Evolutionary conservation across 2,329 filamentous ascomycete species (phyloP), one percentile per base, ranked within the genome.

Genomic region (Ophiostoma novo-ulmi): DNA sequence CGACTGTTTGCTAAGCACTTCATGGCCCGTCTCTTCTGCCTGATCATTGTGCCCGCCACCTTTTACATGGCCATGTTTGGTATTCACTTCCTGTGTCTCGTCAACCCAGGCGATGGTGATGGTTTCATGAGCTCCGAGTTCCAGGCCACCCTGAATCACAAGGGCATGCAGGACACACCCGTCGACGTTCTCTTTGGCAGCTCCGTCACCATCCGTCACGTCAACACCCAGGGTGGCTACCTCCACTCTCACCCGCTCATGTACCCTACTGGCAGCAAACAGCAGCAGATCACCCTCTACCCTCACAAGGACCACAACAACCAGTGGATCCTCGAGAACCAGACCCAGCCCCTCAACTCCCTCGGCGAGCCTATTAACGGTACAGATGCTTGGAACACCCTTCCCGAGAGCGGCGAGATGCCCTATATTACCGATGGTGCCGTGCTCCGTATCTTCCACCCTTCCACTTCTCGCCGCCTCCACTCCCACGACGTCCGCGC

Each of bases 71-170:
- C 88, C 77, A 97, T 98, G 92, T 99, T 99, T 77, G 94, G 88
- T 69, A 96, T 99, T 76, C 95, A 99, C 84, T 99, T 99, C 81
- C 75, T 94, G 75, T 96, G 92, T 83, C 86, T 99, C 61, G 87
- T 90, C 72, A 99, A 99, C 81, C 95, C 95, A 38, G 95, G 95
- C 72, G 95, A 99, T 69, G 95, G 95, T 70, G 95, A 99, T 80
- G 95, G 95, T 70, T 99, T 99, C 84, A 99, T 99, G 95, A 97
- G 94, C 78, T 97, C 94, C 70, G 95, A 99, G 78, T 99, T 99
- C 84, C 95, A 99, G 82, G 91, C 95, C 41, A 98, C 95, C 1
- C 85, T 99, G 75, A 99, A 98, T 82, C 94, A 89, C 77, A 99
- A 98, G 84, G 89, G 88, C 69, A 99, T 99, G 95, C 90, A 93